Evolutionary conservation across 371 early-diverging fungal species (phyloP), one percentile per base, ranked within the genome.

Genomic region (Basidiobolus meristosporus): DNA sequence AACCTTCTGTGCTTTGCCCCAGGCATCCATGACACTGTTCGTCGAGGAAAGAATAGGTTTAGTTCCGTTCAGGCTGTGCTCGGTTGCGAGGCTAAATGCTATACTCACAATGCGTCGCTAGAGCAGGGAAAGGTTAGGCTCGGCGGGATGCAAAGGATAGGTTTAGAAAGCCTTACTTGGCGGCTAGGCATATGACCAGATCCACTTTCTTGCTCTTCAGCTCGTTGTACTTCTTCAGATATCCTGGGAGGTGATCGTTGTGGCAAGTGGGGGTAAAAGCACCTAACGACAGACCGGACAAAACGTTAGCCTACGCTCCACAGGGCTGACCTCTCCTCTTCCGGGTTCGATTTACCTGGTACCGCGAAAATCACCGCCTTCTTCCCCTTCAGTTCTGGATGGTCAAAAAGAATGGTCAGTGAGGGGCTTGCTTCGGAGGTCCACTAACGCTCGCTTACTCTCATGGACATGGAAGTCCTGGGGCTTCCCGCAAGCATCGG

Each of bases 181-280:
- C 50, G 1, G 76, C 63, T 36, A 68, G 43, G 47, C 74, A 73
- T 7, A 67, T 63, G 16, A 82, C 59, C 3, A 54, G 54, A 40
- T 73, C 75, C 30, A 73, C 64, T 35, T 77, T 76, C 54, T 73
- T 72, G 31, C 48, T 44, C 48, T 73, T 74, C 14, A 82, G 49
- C 10, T 65, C 63, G 31, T 52, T 57, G 26, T 52, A 54, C 15
- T 52, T 44, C 31, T 47, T 31, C 31, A 77, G 45, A 44, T 59
- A 76, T 44, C 65, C 74, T 4, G 87, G 87, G 34, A 82, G 62
- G 44, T 86, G 85, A 40, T 58, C 43, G 47, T 73, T 72, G 17
- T 73, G 69, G 59, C 86, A 85, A 14, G 77, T 70, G 4, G 84
- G 82, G 3, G 82, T 79, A 48, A 79, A 81, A 17, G 82, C 78